Evolutionary conservation across 371 early-diverging fungal species (phyloP).

Genomic region (Mortierella sp.): DNA sequence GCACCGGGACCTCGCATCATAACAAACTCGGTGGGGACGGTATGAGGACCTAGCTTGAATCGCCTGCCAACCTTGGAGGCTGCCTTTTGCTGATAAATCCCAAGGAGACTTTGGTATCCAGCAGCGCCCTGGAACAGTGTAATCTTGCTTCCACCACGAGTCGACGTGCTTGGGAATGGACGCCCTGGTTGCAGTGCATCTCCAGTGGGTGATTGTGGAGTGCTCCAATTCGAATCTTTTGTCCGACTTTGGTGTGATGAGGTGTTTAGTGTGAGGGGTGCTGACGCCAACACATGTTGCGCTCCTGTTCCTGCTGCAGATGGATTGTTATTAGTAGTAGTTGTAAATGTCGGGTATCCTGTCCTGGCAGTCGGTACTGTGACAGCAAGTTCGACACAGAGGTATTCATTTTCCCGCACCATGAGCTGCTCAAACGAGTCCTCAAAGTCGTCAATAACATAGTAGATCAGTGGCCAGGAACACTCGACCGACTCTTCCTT

Average conservation of each 20-base stretch:
- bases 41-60: constrained; percentile 59
- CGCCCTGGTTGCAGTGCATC: constrained; percentile 36
- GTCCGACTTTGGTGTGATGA: neutral
- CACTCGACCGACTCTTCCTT: constrained; percentile 82
- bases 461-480: constrained; percentile 88
- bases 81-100: constrained; percentile 79
- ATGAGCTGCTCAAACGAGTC: constrained; percentile 84
- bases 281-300: neutral
- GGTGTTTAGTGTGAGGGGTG: constrained; percentile 1
- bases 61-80: constrained; percentile 62
- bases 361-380: constrained; percentile 54
- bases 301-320: neutral
- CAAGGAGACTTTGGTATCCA: constrained; percentile 75
- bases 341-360: neutral
- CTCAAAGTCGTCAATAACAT: constrained; percentile 87
- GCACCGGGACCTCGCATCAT: constrained; percentile 91
- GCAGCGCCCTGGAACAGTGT: constrained; percentile 88
- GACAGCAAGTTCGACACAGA: constrained; percentile 84
- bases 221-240: constrained; percentile 17
- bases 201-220: constrained; percentile 13
- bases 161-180: constrained; percentile 43
- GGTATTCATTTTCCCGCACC: constrained; percentile 79
- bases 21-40: constrained; percentile 80
- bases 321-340: neutral
- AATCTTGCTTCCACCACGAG: constrained; percentile 62